Conservation (phyloP, 176 grass and related monocot genomes). For the Carex kokanica region DNA sequence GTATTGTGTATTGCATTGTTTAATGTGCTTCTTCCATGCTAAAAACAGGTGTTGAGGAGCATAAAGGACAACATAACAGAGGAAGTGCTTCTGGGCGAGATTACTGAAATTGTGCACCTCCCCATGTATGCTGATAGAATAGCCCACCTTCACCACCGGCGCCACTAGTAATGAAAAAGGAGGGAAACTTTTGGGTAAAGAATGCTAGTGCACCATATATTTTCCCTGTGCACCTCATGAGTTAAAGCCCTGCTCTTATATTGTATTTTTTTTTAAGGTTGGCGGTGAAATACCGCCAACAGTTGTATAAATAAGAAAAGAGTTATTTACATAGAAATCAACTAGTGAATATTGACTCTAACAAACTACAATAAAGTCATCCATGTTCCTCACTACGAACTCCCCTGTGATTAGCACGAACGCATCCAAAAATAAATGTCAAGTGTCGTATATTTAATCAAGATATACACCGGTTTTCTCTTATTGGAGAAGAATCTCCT, state of each 20-base stretch:
- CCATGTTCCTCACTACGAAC: no score
- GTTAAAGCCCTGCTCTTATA: background rate
- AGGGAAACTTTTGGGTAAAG: background rate
- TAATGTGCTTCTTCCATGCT: slow-evolving; percentile 13
- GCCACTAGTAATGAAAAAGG: slow-evolving; percentile 9
- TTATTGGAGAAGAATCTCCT: no score
- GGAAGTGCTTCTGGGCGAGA: slow-evolving; percentile 61
- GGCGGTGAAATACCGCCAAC: no score
- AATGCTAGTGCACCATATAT: background rate
- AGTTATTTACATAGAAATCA: no score
- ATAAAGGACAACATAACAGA: slow-evolving; percentile 76
- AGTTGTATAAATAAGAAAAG: no score
- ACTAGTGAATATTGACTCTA: no score
- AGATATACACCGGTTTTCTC: no score
- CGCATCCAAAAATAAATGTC: no score
- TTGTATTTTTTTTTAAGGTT: no score
- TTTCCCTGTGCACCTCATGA: background rate
- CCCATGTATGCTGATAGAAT: slow-evolving; percentile 69
- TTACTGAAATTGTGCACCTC: slow-evolving; percentile 49
- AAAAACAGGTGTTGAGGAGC: slow-evolving; percentile 68
- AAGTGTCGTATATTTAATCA: no score
- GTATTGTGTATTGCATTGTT: background rate
- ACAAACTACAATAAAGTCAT: no score
- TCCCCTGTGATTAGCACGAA: no score
- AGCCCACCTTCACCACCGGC: slow-evolving; percentile 33